Conservation (phyloP, 2,329 filamentous ascomycete species). For the Aureobasidium sp. region DNA sequence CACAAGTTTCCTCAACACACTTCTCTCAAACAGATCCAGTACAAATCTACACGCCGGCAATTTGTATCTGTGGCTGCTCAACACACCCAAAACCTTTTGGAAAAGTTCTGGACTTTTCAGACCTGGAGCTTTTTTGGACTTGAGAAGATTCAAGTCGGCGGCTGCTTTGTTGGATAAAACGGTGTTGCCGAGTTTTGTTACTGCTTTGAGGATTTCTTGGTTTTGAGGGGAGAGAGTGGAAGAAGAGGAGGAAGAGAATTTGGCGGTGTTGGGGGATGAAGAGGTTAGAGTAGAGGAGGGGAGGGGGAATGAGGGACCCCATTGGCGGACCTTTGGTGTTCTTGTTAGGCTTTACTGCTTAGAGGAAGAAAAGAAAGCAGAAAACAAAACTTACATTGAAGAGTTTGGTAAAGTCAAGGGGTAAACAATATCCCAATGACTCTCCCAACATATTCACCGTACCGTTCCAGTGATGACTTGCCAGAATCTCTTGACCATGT, state of each 20-base stretch:
- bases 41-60: slow-evolving; percentile 82
- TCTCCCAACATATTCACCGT: slow-evolving; percentile 76
- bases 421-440: slow-evolving; percentile 82
- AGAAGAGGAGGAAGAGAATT: not conserved
- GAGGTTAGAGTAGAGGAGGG: not conserved
- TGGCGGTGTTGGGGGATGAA: not conserved
- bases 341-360: not conserved
- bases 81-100: slow-evolving; percentile 71
- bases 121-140: slow-evolving; percentile 63
- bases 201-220: slow-evolving; percentile 71
- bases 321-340: slow-evolving; percentile 31
- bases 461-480: slow-evolving; percentile 87
- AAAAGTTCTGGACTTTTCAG: slow-evolving; percentile 76
- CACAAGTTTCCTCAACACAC: slow-evolving; percentile 75
- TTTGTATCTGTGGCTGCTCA: slow-evolving; percentile 85
- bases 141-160: slow-evolving; percentile 67
- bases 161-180: slow-evolving; percentile 85
- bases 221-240: slow-evolving; percentile 50
- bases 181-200: slow-evolving; percentile 86
- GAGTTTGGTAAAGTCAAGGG: slow-evolving; percentile 67
- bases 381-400: slow-evolving; percentile 52
- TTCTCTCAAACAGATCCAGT: slow-evolving; percentile 89
- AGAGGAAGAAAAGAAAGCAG: not conserved
- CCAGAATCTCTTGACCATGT: slow-evolving; percentile 85
- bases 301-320: slow-evolving; percentile 20